phyloP scores from a whole-genome alignment of 2,329 filamentous ascomycete species.

The Phyllosticta capitalensis region DNA sequence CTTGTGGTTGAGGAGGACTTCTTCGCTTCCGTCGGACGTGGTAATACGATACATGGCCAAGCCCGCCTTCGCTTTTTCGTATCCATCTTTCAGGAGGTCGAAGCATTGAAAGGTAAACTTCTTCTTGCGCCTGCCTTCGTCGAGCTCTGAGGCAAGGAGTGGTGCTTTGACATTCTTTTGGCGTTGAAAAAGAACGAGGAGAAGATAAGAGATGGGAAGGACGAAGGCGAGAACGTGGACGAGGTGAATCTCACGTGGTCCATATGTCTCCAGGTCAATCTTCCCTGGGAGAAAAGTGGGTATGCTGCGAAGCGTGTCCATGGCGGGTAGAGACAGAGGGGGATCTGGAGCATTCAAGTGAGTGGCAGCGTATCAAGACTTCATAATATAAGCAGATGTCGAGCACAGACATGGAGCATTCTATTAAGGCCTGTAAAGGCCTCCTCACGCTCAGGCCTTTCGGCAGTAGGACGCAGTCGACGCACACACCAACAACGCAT shows the following conservation, averaged over 20 bases:
- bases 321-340: neutral
- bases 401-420: neutral
- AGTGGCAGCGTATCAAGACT: neutral
- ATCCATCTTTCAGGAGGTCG: conserved; percentile 6
- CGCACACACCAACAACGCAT: neutral
- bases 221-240: neutral
- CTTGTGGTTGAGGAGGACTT: conserved; percentile 19
- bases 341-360: neutral
- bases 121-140: conserved; percentile 4
- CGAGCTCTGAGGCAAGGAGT: neutral
- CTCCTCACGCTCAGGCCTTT: neutral
- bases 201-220: neutral
- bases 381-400: neutral
- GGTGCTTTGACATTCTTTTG: neutral
- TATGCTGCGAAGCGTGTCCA: conserved; percentile 8
- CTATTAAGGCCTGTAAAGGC: neutral
- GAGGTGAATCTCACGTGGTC: neutral
- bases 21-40: conserved; percentile 12
- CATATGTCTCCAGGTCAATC: neutral
- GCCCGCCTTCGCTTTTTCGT: conserved; percentile 4
- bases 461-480: neutral
- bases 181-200: neutral
- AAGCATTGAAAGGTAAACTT: neutral
- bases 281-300: conserved; percentile 4
- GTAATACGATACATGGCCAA: conserved; percentile 8